phyloP scores from a whole-genome alignment of 352 stramenopile genomes.

The Pythium phragmitis region DNA sequence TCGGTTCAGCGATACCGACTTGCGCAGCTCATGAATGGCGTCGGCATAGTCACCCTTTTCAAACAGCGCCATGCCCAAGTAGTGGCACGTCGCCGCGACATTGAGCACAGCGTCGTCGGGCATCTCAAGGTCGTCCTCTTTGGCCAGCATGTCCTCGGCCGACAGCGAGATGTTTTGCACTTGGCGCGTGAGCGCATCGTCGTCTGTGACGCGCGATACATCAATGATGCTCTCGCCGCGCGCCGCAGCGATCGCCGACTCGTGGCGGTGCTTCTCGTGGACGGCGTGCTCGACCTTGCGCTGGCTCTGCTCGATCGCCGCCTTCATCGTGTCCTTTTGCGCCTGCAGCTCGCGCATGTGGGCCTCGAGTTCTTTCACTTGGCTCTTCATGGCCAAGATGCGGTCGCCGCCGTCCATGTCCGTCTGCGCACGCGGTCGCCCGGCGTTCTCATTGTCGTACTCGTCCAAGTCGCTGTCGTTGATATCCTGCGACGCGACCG shows the following conservation, averaged over 20 bases:
- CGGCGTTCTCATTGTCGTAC: neutral
- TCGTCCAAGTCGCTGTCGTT: slow-evolving; percentile 35
- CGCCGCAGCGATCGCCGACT: slow-evolving; percentile 39
- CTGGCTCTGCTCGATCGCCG: slow-evolving; percentile 50
- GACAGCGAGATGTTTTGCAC: slow-evolving; percentile 39
- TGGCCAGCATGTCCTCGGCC: slow-evolving; percentile 26
- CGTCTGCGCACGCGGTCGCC: slow-evolving; percentile 60
- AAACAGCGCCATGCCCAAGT: slow-evolving; percentile 64
- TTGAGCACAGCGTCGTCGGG: slow-evolving; percentile 52
- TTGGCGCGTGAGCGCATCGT: slow-evolving; percentile 36
- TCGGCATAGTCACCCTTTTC: slow-evolving; percentile 62
- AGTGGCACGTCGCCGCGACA: slow-evolving; percentile 68
- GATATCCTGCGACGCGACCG: slow-evolving; percentile 23
- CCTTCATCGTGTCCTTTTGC: slow-evolving; percentile 52
- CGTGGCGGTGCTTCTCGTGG: slow-evolving; percentile 35
- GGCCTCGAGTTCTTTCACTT: slow-evolving; percentile 66
- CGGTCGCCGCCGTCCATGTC: slow-evolving; percentile 57
- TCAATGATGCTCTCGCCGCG: slow-evolving; percentile 66
- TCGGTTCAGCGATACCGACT: slow-evolving; percentile 64
- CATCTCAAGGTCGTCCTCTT: slow-evolving; percentile 22
- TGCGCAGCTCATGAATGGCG: slow-evolving; percentile 67
- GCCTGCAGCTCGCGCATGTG: slow-evolving; percentile 63
- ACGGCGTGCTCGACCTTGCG: slow-evolving; percentile 42
- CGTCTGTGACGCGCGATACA: slow-evolving; percentile 58
- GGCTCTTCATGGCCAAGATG: slow-evolving; percentile 59